Evolutionary conservation across 176 grass and related monocot genomes (phyloP).

Genomic region (Chrysopogon serrulatus): DNA sequence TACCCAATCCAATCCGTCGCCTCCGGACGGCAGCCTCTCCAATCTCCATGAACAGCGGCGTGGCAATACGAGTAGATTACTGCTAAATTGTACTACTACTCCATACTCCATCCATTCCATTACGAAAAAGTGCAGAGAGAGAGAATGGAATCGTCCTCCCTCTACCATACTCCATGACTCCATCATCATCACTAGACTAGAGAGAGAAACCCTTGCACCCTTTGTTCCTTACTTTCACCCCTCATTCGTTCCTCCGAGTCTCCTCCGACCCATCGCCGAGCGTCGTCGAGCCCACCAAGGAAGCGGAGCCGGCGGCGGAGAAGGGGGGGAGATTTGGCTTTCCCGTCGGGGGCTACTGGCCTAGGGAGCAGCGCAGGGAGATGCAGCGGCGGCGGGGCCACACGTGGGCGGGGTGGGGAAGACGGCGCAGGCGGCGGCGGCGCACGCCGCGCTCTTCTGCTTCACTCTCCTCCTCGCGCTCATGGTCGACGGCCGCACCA

Average conservation of each 20-base stretch:
- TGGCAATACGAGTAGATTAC: not conserved
- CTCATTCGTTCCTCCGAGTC: not conserved
- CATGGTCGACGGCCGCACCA: slow-evolving; percentile 54
- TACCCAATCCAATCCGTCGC: not conserved
- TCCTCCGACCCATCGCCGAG: not conserved
- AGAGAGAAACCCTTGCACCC: slow-evolving; percentile 2
- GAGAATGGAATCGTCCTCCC: slow-evolving; percentile 22
- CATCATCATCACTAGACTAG: not conserved
- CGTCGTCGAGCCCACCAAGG: not conserved
- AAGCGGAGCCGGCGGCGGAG: not conserved
- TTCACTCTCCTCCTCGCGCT: slow-evolving; percentile 85
- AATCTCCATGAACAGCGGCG: not conserved
- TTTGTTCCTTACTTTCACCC: not conserved
- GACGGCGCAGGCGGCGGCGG: slow-evolving; percentile 76
- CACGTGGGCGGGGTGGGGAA: slow-evolving; percentile 85
- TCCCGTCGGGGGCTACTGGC: not conserved
- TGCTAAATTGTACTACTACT: not conserved
- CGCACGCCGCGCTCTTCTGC: slow-evolving; percentile 80
- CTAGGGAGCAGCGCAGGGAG: not conserved
- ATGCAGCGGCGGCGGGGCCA: slow-evolving; percentile 76
- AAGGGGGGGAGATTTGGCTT: not conserved
- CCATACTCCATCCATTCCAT: not conserved
- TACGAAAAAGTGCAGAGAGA: not conserved
- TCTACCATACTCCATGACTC: slow-evolving; percentile 25
- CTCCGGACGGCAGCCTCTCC: not conserved